Evolutionary conservation across 768 basidiomycete genomes (phyloP).

Genomic region (Panaeolus cyanescens): DNA sequence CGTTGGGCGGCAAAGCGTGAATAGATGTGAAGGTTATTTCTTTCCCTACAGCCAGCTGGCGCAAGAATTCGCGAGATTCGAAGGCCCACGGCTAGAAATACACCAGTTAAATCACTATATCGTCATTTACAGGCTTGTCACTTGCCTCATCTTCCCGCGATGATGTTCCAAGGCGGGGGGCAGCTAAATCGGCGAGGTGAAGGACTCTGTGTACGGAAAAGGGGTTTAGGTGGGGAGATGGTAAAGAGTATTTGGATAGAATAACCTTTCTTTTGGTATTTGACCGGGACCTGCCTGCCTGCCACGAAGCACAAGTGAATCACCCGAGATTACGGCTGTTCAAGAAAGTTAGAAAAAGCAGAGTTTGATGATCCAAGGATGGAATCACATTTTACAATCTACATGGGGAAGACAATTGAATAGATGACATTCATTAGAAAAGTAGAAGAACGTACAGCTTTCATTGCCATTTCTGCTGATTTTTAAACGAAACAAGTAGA

Average conservation of each 20-base stretch:
- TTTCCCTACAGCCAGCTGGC: conserved; percentile 85
- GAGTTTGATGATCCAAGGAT: not conserved
- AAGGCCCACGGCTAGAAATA: conserved; percentile 78
- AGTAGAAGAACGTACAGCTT: conserved; percentile 58
- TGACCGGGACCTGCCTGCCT: conserved; percentile 80
- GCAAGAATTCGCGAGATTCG: conserved; percentile 91
- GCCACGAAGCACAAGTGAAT: conserved; percentile 83
- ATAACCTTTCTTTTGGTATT: conserved; percentile 86
- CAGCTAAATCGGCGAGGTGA: conserved; percentile 84
- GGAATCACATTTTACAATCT: conserved; percentile 63
- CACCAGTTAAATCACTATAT: not conserved
- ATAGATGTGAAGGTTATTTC: conserved; percentile 83
- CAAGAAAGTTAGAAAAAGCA: conserved; percentile 23
- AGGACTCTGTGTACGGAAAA: conserved; percentile 57
- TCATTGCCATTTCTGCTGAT: conserved; percentile 59
- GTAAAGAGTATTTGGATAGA: conserved; percentile 5
- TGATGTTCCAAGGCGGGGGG: conserved; percentile 83
- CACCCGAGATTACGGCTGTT: conserved; percentile 86
- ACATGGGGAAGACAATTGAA: conserved; percentile 6
- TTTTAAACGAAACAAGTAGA: not conserved
- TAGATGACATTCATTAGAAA: not conserved
- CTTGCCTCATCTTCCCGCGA: conserved; percentile 87
- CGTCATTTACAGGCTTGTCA: not conserved
- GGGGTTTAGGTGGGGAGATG: conserved; percentile 5
- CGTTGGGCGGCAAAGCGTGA: conserved; percentile 77